Evolutionary conservation across 2,329 filamentous ascomycete species (phyloP), one percentile per base, ranked within the genome.

Genomic region (Phialophora chinensis): DNA sequence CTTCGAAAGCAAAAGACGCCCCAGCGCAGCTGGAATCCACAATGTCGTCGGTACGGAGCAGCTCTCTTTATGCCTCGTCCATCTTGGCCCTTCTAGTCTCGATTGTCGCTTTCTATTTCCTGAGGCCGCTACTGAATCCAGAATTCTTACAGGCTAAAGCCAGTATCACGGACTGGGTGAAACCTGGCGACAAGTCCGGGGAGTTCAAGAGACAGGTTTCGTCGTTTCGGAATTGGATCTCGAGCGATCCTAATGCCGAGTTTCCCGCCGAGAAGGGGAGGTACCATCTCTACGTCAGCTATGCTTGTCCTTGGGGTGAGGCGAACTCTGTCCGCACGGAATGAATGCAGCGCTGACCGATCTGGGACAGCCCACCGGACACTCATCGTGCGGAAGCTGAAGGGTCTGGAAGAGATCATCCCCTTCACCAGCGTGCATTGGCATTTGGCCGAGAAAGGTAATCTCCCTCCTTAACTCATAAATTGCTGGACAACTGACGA

Each of bases 281-380:
- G 63, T 99, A 99, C 78, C 95, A 99, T 80, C 87, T 99, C 73
- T 99, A 94, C 77, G 90, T 97, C 72, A 94, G 90, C 74, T 97
- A 96, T 79, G 93, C 93, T 6, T 97, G 93, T 79, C 93, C 93
- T 3, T 97, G 93, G 93, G 89, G 84, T 85, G 74, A 65, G 74
- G 42, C 78, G 73, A 73, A 60, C 38, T 62, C 38, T 55, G 31
- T 4, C 47, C 31, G 5, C 14, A 53, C 25, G 33, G 31, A 14
- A 31, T 27, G 4, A 20, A 49, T 44, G 42, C 33, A n/a, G 27
- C 47, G 35, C 63, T 71, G 49, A 54, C 58, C 52, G 42, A 49
- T 50, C 11, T 6, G 55, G 29, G 35, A 62, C 25, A 88, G 93
- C 94, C 4, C 92, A 92, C 75, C 89, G 95, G 52, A 90, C 92